Base-by-base conservation (phyloP, 148 eudicot species). In the Rheum nobile region DNA sequence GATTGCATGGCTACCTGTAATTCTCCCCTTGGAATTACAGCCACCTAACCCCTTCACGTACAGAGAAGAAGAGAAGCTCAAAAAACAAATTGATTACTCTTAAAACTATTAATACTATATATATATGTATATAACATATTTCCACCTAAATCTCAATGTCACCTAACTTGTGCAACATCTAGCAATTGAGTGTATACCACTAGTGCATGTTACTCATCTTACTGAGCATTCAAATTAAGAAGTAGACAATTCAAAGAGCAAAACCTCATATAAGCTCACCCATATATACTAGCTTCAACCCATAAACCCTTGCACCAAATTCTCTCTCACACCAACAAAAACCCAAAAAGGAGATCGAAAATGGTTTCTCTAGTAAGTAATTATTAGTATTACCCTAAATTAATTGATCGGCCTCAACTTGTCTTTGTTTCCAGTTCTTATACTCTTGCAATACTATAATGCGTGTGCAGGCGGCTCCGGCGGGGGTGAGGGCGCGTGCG, bases 331-430 rank as follows among this genome's bases (percentile, higher is more conserved):
- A n/a, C 3, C 50, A 37, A 13, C 35, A 61, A 61, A 65, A 65
- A 29, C 70, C 35, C 16, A 31, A 24, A 24, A 14, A 10, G 34
- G 14, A 1, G 1, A 61, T 5, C 12, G 9, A 43, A n/a, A 71
- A 71, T 71, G 73, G 73, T 71, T 12, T 71, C 50, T 71, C 73
- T 39, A 14, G 73, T 43, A 71, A 21, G 73, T 71, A 39, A 19
- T 0, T 37, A 7, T 8, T 0, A 12, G 6, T n/a, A n/a, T n/a
- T n/a, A n/a, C n/a, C n/a, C n/a, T n/a, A n/a, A n/a, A 2, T 2
- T 37, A 37, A 37, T 37, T 35, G 2, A n/a, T 4, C 37, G 37
- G 37, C 37, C 37, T 35, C 37, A 35, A 4, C 37, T 35, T 35
- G 2, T 35, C 2, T 4, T 35, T 35, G 37, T 35, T 35, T 35